Conservation (phyloP, 1,284 basidiomycete genomes). For the Sparassis latifolia region DNA sequence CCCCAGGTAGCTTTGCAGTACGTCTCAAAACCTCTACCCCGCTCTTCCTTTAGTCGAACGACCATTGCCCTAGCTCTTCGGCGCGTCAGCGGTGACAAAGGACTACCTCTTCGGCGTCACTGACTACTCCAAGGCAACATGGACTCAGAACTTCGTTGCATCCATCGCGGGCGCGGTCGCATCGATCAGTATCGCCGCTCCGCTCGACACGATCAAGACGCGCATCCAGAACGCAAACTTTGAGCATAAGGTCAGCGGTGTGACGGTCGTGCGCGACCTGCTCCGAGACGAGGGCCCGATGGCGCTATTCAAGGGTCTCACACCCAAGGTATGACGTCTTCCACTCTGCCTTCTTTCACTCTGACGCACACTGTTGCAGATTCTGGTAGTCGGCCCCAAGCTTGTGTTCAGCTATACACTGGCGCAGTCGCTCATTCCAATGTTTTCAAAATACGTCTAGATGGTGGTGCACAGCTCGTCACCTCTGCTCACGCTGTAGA, state of each 20-base stretch:
- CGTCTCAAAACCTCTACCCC: slow-evolving; percentile 24
- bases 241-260: slow-evolving; percentile 85
- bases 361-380: slow-evolving; percentile 37
- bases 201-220: slow-evolving; percentile 94
- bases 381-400: slow-evolving; percentile 96
- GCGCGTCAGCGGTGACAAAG: slow-evolving; percentile 92
- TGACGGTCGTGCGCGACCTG: slow-evolving; percentile 83
- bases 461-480: not conserved
- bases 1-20: slow-evolving; percentile 92
- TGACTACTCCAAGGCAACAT: slow-evolving; percentile 91
- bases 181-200: slow-evolving; percentile 94
- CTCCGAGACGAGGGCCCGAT: slow-evolving; percentile 78
- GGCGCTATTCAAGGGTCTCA: slow-evolving; percentile 97
- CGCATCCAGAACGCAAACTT: slow-evolving; percentile 99
- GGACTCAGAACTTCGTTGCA: slow-evolving; percentile 93
- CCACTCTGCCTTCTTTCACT: not conserved
- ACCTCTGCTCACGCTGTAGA: not conserved
- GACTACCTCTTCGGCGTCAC: slow-evolving; percentile 86
- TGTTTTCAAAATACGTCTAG: slow-evolving; percentile 84
- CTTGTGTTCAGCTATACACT: slow-evolving; percentile 98
- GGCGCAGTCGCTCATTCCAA: slow-evolving; percentile 92
- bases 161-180: slow-evolving; percentile 93
- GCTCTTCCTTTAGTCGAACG: not conserved
- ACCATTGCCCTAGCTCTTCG: slow-evolving; percentile 69
- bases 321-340: slow-evolving; percentile 69